phyloP scores from a whole-genome alignment of 148 eudicot genomes.

The Gaultheria prostrata region DNA sequence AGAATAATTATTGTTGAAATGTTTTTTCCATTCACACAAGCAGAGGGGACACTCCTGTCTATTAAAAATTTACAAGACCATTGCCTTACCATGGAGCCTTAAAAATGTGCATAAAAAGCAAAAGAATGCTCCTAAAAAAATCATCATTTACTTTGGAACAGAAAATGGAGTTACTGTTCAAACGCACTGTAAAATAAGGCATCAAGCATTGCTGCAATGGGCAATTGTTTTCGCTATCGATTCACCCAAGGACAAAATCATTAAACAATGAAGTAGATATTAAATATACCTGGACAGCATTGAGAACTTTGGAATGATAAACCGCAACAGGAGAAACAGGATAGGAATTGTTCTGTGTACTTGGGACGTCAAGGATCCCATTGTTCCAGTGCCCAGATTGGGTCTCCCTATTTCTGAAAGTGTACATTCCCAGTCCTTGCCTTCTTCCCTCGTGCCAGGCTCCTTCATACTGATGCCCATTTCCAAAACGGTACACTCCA shows the following conservation, averaged over 20 bases:
- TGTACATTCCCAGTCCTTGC: constrained; percentile 96
- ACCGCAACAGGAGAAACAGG: constrained; percentile 88
- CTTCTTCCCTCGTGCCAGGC: constrained; percentile 97
- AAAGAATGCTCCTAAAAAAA: no score
- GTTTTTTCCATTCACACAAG: no score
- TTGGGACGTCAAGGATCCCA: constrained; percentile 79
- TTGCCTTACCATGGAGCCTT: no score
- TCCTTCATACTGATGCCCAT: constrained; percentile 90
- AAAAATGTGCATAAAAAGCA: no score
- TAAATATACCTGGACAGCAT: constrained; percentile 68
- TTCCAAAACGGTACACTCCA: constrained; percentile 79
- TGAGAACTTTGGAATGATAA: constrained; percentile 90
- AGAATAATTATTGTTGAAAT: no score
- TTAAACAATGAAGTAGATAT: neutral
- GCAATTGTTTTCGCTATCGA: neutral
- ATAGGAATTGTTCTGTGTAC: constrained; percentile 62
- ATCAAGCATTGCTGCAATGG: neutral
- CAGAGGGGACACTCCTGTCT: no score
- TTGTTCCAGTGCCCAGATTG: constrained; percentile 94
- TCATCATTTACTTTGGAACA: no score
- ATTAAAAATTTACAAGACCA: no score
- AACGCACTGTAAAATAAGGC: neutral
- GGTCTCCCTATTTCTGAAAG: constrained; percentile 87
- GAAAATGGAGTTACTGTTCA: no score
- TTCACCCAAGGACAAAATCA: neutral